phyloP scores from a whole-genome alignment of 192 early-diverging fungal genomes.

The Tieghemiomyces parasiticus region DNA sequence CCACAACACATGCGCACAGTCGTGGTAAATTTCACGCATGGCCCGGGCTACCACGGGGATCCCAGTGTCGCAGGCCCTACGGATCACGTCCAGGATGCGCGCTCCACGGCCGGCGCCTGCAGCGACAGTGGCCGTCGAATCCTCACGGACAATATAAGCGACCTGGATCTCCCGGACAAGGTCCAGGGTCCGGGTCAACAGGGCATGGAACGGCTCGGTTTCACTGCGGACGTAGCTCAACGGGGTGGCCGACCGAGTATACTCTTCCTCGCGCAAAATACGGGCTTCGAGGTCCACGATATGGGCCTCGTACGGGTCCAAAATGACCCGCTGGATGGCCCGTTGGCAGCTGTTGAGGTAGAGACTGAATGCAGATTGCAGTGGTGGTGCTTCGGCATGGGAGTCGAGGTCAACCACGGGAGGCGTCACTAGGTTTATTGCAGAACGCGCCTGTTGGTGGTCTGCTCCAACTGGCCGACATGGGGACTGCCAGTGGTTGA shows the following conservation, averaged over 20 bases:
- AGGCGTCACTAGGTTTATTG: not conserved
- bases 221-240: constrained; percentile 4
- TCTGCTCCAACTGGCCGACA: not conserved
- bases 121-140: not conserved
- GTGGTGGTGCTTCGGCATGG: not conserved
- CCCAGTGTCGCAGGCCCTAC: not conserved
- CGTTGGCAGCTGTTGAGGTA: not conserved
- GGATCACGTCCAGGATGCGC: not conserved
- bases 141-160: not conserved
- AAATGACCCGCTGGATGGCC: not conserved
- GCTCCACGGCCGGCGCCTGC: not conserved
- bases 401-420: not conserved
- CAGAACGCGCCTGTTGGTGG: not conserved
- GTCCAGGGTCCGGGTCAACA: not conserved
- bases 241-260: constrained; percentile 4
- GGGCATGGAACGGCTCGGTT: not conserved
- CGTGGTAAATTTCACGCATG: constrained; percentile 2
- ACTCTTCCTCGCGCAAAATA: constrained; percentile 5
- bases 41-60: not conserved
- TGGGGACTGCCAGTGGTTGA: not conserved
- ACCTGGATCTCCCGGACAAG: not conserved
- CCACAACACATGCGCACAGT: not conserved
- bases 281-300: not conserved
- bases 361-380: not conserved
- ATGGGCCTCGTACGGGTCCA: not conserved